Conservation (phyloP, 1,284 basidiomycete genomes). For the Cutaneotrichosporon spelunceum region DNA sequence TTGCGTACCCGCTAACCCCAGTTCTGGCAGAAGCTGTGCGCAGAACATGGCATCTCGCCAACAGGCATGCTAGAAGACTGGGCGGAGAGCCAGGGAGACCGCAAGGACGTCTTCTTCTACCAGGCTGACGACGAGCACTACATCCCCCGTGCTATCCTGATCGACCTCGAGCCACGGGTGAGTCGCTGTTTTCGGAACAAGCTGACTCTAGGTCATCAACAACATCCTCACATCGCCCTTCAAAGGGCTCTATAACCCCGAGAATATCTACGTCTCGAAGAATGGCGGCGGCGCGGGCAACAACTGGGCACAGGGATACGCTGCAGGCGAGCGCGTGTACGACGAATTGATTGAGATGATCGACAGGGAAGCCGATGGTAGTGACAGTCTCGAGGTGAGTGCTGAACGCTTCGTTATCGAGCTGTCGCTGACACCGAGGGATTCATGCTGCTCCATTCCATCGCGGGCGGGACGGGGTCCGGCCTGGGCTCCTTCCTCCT, state of each 20-base stretch:
- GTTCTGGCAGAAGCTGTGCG: constrained; percentile 93
- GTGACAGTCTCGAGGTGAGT: constrained; percentile 89
- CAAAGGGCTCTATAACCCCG: constrained; percentile 93
- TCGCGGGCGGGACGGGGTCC: constrained; percentile 97
- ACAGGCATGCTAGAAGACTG: constrained; percentile 91
- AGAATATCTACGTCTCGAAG: constrained; percentile 93
- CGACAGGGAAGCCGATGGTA: constrained; percentile 96
- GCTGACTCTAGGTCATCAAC: constrained; percentile 75
- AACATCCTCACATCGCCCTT: constrained; percentile 89
- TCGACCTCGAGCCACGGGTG: constrained; percentile 96
- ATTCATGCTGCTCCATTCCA: constrained; percentile 98
- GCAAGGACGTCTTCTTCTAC: constrained; percentile 99
- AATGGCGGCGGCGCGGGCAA: constrained; percentile 98
- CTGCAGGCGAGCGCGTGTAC: constrained; percentile 83
- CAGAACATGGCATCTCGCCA: constrained; percentile 91
- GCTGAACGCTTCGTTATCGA: not conserved
- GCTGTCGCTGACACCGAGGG: constrained; percentile 59
- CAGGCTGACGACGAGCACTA: constrained; percentile 99
- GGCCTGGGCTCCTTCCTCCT: constrained; percentile 96
- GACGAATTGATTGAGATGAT: constrained; percentile 99
- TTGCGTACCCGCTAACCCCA: constrained; percentile 21
- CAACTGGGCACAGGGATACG: constrained; percentile 96
- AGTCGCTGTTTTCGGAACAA: constrained; percentile 33
- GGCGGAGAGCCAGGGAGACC: constrained; percentile 81
- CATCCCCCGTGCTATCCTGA: constrained; percentile 91